phyloP scores from a whole-genome alignment of 1,284 basidiomycete species.

The Cystobasidium sp. region DNA sequence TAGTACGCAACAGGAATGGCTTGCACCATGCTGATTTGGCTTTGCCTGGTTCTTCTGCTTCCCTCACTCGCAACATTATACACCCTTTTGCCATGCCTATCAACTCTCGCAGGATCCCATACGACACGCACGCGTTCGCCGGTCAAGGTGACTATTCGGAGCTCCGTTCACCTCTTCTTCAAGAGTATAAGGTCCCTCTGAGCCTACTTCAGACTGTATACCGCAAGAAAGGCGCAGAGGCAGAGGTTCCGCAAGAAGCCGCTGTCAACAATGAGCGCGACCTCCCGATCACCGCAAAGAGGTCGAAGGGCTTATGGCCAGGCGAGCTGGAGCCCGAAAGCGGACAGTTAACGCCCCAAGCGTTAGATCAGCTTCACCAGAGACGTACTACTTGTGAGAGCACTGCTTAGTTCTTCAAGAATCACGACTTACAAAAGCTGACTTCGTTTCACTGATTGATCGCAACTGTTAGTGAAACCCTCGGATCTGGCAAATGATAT shows the following conservation, averaged over 20 bases:
- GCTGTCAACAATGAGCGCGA: conserved; percentile 1
- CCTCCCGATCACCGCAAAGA: conserved; percentile 6
- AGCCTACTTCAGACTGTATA: conserved; percentile 34
- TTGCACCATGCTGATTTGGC: not conserved
- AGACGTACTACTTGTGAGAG: conserved; percentile 6
- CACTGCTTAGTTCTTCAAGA: not conserved
- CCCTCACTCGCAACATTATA: not conserved
- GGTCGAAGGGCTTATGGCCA: not conserved
- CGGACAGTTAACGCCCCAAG: conserved; percentile 3
- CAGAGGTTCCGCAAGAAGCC: conserved; percentile 51
- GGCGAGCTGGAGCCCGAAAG: not conserved
- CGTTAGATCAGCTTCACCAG: conserved; percentile 9
- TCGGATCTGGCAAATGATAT: conserved; percentile 9
- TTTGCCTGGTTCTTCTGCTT: not conserved
- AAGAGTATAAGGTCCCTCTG: conserved; percentile 40
- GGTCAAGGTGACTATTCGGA: conserved; percentile 44
- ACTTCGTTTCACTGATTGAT: not conserved
- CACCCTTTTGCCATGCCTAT: not conserved
- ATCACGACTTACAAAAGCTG: not conserved
- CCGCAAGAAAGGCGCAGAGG: conserved; percentile 86
- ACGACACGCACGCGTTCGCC: conserved; percentile 41
- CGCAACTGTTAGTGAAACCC: conserved; percentile 6
- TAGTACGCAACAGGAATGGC: no score
- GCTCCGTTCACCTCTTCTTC: conserved; percentile 22
- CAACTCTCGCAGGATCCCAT: conserved; percentile 18